Percentiles rank a stretch among this genome's conserved stretches.
Conservation (phyloP, 345 rosid genomes). For the Populus simonii region DNA sequence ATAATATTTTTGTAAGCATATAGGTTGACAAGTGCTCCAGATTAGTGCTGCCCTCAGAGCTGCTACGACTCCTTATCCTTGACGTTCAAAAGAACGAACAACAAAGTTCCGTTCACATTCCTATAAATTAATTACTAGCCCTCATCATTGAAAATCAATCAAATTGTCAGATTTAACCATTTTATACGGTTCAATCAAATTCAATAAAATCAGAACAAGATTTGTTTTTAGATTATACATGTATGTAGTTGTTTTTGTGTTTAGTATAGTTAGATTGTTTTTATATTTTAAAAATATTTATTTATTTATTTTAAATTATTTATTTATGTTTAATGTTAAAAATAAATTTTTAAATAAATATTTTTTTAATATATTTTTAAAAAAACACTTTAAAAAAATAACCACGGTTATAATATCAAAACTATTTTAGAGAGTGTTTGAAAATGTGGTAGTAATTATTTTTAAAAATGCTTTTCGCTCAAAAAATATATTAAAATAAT, state of each 20-base stretch:
- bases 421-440: accelerated
- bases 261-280: no score
- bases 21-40: neutral
- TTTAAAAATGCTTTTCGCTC: no score
- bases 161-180: neutral
- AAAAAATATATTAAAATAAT: no score
- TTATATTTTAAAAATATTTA: no score
- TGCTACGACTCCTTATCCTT: neutral
- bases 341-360: no score
- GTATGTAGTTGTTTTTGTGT: neutral
- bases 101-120: neutral
- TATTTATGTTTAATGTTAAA: no score
- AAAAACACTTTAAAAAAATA: no score
- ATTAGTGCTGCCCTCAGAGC: neutral
- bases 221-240: neutral
- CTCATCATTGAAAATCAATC: neutral
- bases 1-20: neutral
- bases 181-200: neutral
- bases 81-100: neutral
- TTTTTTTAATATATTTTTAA: no score
- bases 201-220: neutral
- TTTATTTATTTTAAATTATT: no score
- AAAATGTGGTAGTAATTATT: accelerated
- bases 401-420: accelerated
- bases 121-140: neutral